These are phyloP conservation scores for Rhododendron ferrugineum DNA, from an alignment of 148 eudicot genomes.

Conservation along the genomic window DNA sequence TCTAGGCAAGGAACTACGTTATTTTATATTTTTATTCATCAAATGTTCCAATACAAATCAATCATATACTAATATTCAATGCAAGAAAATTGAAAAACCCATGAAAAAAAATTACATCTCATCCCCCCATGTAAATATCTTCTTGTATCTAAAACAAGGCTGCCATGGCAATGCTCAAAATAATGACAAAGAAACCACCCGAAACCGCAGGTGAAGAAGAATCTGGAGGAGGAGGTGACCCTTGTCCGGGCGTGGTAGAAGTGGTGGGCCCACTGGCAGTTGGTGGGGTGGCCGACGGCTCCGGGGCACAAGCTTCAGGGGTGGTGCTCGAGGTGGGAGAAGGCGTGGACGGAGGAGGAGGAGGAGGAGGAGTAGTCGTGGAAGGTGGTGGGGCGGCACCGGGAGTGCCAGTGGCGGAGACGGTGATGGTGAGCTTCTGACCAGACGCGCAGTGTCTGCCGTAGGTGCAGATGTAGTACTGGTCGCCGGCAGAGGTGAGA, in stretches of 20 bases:
- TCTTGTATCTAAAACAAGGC: neutral
- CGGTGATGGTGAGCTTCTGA: conserved; percentile 16
- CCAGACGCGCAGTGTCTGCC: conserved; percentile 12
- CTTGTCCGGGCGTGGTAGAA: neutral
- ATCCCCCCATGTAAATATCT: neutral
- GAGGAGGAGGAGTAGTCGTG: neutral
- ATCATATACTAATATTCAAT: neutral
- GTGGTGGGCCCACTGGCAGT: neutral
- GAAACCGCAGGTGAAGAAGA: conserved; percentile 6
- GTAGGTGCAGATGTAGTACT: conserved; percentile 17
- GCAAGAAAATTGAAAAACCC: neutral
- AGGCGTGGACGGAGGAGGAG: conserved; percentile 1
- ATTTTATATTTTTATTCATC: neutral
- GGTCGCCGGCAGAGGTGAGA: conserved; percentile 15
- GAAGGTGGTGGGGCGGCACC: conserved; percentile 6
- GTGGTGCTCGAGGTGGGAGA: conserved; percentile 10
- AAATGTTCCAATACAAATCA: neutral
- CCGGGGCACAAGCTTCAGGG: conserved; percentile 13
- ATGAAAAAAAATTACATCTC: neutral
- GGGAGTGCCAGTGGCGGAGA: conserved; percentile 6
- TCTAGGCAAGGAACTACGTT: neutral
- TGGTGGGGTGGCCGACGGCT: neutral
- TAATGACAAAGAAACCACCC: neutral
- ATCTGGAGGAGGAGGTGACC: neutral
- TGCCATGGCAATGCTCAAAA: neutral